phyloP scores from a whole-genome alignment of 306 rosid species.

The Rosa chinensis region DNA sequence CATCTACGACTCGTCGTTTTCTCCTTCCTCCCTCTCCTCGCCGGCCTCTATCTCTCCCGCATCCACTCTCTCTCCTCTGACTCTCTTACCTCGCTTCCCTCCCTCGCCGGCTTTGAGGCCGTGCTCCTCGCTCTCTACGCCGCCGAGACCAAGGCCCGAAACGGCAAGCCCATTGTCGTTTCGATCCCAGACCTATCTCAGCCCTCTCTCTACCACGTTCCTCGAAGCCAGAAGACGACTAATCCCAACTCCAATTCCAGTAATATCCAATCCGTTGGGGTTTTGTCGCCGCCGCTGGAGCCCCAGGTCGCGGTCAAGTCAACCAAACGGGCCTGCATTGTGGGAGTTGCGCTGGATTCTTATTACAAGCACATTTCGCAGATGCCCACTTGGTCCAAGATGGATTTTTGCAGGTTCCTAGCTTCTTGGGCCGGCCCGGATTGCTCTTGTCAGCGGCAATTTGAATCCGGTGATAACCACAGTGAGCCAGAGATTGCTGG shows the following conservation, averaged over 20 bases:
- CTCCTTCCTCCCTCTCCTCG: conserved; percentile 84
- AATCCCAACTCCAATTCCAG: neutral
- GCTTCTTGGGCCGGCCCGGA: conserved; percentile 86
- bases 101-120: conserved; percentile 94
- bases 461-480: conserved; percentile 27
- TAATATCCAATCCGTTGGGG: conserved; percentile 42
- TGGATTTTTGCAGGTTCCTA: conserved; percentile 63
- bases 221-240: conserved; percentile 33
- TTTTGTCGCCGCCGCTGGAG: conserved; percentile 72
- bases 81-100: conserved; percentile 30
- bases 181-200: conserved; percentile 83
- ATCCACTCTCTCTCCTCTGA: conserved; percentile 57
- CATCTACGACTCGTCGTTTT: conserved; percentile 84
- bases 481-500: conserved; percentile 21
- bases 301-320: conserved; percentile 86
- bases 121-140: conserved; percentile 85
- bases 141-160: conserved; percentile 71
- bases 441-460: conserved; percentile 59
- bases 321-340: conserved; percentile 77
- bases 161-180: conserved; percentile 75
- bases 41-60: conserved; percentile 79
- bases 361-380: conserved; percentile 92
- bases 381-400: conserved; percentile 95
- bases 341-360: conserved; percentile 76
- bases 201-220: conserved; percentile 84